Evolutionary conservation across 2,329 filamentous ascomycete genomes (phyloP).

Genomic region (Sordariomycetes sp.): DNA sequence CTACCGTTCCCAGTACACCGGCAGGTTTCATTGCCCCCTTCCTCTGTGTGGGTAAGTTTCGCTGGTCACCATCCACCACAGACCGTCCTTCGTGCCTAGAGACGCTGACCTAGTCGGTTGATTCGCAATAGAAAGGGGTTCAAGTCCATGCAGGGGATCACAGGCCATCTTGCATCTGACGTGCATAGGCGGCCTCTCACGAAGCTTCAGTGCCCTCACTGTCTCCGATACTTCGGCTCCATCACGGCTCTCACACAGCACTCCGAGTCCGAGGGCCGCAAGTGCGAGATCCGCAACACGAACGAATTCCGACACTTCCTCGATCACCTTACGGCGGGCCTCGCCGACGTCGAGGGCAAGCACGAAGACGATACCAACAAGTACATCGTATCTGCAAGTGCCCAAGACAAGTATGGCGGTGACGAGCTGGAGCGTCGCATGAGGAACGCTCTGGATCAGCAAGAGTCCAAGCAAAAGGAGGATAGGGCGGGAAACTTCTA

Average conservation of each 20-base stretch:
- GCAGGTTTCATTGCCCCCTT: conserved; percentile 43
- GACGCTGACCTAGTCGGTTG: not conserved
- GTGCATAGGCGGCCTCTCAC: conserved; percentile 21
- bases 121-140: conserved; percentile 27
- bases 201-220: conserved; percentile 32
- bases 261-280: conserved; percentile 29
- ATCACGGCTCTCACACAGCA: conserved; percentile 34
- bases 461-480: not conserved
- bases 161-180: conserved; percentile 31
- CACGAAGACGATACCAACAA: conserved; percentile 11
- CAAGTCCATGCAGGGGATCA: conserved; percentile 16
- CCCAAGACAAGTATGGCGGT: not conserved
- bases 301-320: conserved; percentile 25
- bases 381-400: conserved; percentile 13
- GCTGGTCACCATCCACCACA: not conserved
- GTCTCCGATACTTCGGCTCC: conserved; percentile 27
- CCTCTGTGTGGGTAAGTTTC: conserved; percentile 34
- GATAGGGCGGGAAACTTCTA: not conserved
- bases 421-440: not conserved
- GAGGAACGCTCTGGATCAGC: not conserved
- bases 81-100: not conserved
- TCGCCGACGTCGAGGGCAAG: conserved; percentile 19
- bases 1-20: conserved; percentile 31
- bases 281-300: conserved; percentile 31
- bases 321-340: conserved; percentile 25